These are phyloP conservation scores for Patellifolia procumbens DNA, from an alignment of 179 eudicot species.

Conservation along the genomic window DNA sequence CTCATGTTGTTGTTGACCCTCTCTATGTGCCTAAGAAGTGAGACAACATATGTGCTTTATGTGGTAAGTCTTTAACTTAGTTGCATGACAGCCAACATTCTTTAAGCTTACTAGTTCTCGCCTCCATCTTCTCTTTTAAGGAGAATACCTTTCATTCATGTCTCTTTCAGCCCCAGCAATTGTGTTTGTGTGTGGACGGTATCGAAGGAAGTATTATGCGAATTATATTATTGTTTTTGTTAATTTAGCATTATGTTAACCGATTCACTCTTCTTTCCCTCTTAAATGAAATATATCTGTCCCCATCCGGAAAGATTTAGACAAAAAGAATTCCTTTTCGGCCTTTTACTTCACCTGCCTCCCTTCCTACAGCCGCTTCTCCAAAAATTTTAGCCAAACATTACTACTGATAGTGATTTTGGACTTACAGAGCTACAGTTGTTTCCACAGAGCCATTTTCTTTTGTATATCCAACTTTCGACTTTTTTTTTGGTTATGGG, in stretches of 20 bases:
- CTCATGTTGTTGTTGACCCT: slow-evolving; percentile 49
- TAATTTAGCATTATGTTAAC: too few species aligned
- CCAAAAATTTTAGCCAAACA: not conserved
- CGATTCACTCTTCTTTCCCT: too few species aligned
- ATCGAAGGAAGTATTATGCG: not conserved
- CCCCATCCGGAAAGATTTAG: not conserved
- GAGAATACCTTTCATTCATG: not conserved
- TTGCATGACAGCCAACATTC: not conserved
- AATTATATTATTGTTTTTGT: not conserved
- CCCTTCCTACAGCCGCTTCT: not conserved
- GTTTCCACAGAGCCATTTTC: not conserved
- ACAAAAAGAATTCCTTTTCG: not conserved
- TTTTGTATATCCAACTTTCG: not conserved
- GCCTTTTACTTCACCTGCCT: not conserved
- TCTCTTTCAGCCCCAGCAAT: not conserved
- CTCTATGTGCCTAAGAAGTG: slow-evolving; percentile 28
- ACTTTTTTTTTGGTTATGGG: not conserved
- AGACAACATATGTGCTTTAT: slow-evolving; percentile 3
- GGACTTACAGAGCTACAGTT: not conserved
- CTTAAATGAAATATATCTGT: not conserved
- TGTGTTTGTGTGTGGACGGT: not conserved
- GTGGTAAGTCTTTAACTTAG: slow-evolving; percentile 9
- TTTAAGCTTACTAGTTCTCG: not conserved
- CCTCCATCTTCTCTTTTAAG: not conserved
- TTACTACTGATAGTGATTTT: not conserved